Percentiles rank a stretch among this genome's conserved stretches.
Conservation (phyloP, 2,329 filamentous ascomycete genomes). For the Cadophora sp. region DNA sequence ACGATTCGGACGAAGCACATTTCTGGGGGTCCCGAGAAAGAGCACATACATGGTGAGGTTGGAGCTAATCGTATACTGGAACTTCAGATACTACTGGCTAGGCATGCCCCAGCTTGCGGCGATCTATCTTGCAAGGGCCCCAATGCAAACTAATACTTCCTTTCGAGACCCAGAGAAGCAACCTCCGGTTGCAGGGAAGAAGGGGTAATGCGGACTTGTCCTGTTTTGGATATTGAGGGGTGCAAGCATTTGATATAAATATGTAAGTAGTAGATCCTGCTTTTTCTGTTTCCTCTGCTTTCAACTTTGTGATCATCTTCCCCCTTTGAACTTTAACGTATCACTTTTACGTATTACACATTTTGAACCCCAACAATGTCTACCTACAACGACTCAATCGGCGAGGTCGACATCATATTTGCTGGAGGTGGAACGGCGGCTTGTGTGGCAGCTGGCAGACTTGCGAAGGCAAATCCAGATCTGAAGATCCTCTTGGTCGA, state of each 20-base stretch:
- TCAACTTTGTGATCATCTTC: neutral
- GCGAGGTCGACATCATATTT: slow-evolving; percentile 58
- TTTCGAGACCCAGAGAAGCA: neutral
- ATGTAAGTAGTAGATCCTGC: neutral
- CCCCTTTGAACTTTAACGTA: too few relatives aligned
- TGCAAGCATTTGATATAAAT: neutral
- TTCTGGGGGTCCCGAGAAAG: neutral
- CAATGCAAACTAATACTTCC: neutral
- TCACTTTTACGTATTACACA: too few relatives aligned
- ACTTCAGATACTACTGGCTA: neutral
- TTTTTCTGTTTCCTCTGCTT: neutral
- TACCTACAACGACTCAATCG: slow-evolving; percentile 36
- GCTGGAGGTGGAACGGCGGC: slow-evolving; percentile 57
- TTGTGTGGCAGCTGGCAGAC: slow-evolving; percentile 55
- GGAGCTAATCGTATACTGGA: neutral
- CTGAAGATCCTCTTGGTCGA: slow-evolving; percentile 61
- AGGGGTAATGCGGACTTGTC: slow-evolving; percentile 14
- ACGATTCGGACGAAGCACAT: neutral
- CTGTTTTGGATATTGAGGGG: slow-evolving; percentile 4
- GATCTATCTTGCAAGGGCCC: neutral
- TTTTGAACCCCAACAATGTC: slow-evolving; percentile 32
- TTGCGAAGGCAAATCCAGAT: slow-evolving; percentile 56
- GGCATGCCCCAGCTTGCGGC: neutral
- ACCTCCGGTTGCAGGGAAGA: slow-evolving; percentile 1
- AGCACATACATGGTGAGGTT: neutral